Evolutionary conservation across 2,329 filamentous ascomycete species (phyloP), one percentile per base, ranked within the genome.

Genomic region (Penicillium sp.): DNA sequence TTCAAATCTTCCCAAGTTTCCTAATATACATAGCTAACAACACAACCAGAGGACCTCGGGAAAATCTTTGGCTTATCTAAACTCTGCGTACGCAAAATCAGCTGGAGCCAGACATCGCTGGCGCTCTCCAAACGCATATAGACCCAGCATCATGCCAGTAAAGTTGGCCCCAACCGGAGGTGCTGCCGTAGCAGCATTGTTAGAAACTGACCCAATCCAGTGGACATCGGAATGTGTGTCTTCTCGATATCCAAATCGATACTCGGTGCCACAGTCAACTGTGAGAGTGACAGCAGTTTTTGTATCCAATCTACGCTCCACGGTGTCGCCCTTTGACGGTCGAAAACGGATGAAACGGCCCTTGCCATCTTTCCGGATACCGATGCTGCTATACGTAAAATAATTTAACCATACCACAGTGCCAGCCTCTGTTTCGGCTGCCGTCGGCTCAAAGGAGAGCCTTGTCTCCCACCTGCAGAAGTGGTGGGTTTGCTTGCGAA

Each of bases 331-430:
- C 2, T 58, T 53, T 0, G 61, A 60, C 15, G 59, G 53, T 1
- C 48, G 57, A 31, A 66, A 63, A 13, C 61, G 56, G 15, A 69
- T 49, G 6, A 66, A 52, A 29, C 62, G 51, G 33, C 52, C 17
- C 15, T 53, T 28, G 32, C 52, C 41, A 24, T 44, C 41, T 51
- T 47, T 46, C 0, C 62, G 55, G 13, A 76, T 63, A 0, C 74
- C 74, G 2, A 77, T 65, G 31, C 67, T 72, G 41, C 64, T 67
- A 45, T 72, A 70, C 0, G 72, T 73, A 53, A 70, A 70, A 37
- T 77, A 73, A 40, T 73, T 79, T 75, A 76, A 79, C 72, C 75
- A 81, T 0, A 80, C 59, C 0, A 75, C 74, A 0, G 74, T 65
- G 0, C 79, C 78, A 0, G 78, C 77, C 63, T 81, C 78, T 3